These are phyloP conservation scores for Helotiales sp. DNA, from an alignment of 2,329 filamentous ascomycete genomes.

Conservation along the genomic window DNA sequence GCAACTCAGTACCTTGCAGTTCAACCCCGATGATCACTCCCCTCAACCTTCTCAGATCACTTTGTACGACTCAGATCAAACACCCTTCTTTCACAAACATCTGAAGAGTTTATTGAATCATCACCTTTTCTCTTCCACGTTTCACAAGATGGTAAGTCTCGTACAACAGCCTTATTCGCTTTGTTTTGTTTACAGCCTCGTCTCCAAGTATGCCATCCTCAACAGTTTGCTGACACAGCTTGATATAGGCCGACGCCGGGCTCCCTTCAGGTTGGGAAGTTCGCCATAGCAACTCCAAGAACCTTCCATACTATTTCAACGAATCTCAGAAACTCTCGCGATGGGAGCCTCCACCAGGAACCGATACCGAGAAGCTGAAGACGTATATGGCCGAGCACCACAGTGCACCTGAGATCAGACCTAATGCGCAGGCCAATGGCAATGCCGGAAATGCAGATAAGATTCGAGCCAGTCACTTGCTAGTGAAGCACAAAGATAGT, in stretches of 20 bases:
- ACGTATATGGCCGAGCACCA: slow-evolving; percentile 90
- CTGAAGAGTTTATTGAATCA: neutral
- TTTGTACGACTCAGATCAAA: slow-evolving; percentile 9
- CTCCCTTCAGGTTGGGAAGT: slow-evolving; percentile 91
- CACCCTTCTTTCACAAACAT: slow-evolving; percentile 1
- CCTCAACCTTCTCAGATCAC: neutral
- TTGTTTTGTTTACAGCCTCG: slow-evolving; percentile 21
- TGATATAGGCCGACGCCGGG: slow-evolving; percentile 68
- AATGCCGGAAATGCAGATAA: slow-evolving; percentile 63
- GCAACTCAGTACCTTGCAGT: neutral
- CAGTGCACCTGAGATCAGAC: slow-evolving; percentile 54
- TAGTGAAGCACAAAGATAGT: slow-evolving; percentile 91
- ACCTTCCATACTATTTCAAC: slow-evolving; percentile 99
- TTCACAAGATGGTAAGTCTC: slow-evolving; percentile 25
- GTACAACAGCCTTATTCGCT: neutral
- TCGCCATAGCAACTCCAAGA: slow-evolving; percentile 96
- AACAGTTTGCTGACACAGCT: slow-evolving; percentile 17
- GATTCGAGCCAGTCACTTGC: slow-evolving; percentile 88
- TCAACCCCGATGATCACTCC: neutral
- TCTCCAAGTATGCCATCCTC: neutral
- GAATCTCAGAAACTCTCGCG: slow-evolving; percentile 79
- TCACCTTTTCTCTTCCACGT: slow-evolving; percentile 7
- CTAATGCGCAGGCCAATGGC: slow-evolving; percentile 35
- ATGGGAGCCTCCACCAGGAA: slow-evolving; percentile 89
- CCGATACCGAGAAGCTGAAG: slow-evolving; percentile 91